These are phyloP conservation scores for Pilaira anomala DNA, from an alignment of 192 early-diverging fungal species.

Conservation along the genomic window DNA sequence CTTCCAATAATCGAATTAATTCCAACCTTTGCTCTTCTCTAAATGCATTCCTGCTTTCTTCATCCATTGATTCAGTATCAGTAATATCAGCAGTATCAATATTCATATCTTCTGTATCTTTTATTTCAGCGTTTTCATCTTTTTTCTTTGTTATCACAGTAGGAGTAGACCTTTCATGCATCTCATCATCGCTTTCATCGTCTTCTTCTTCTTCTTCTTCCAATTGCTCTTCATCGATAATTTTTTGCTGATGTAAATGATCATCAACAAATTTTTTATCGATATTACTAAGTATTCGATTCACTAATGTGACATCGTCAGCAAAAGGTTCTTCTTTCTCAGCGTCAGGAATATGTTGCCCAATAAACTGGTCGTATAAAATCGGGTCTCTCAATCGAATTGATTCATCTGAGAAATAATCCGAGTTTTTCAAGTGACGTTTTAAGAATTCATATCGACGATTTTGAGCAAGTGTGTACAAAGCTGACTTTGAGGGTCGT, in stretches of 20 bases:
- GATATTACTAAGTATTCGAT: constrained; percentile 35
- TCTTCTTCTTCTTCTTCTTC: constrained; percentile 43
- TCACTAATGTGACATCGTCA: constrained; percentile 31
- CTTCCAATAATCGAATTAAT: constrained; percentile 39
- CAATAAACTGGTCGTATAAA: constrained; percentile 43
- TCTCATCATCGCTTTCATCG: constrained; percentile 5
- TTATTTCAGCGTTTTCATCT: constrained; percentile 22
- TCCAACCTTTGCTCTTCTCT: constrained; percentile 30
- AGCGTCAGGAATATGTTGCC: constrained; percentile 34
- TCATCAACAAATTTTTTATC: constrained; percentile 33
- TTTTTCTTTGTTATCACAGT: constrained; percentile 26
- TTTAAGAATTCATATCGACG: constrained; percentile 38
- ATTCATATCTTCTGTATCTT: constrained; percentile 5
- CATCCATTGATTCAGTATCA: constrained; percentile 1
- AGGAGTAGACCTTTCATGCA: background rate
- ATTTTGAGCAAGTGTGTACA: constrained; percentile 31
- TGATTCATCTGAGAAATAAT: constrained; percentile 40
- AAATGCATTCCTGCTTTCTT: constrained; percentile 10
- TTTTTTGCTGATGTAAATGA: constrained; percentile 18
- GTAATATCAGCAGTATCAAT: background rate
- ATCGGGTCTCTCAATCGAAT: constrained; percentile 40
- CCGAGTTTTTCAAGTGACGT: constrained; percentile 22
- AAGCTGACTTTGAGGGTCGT: constrained; percentile 3
- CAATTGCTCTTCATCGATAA: constrained; percentile 34
- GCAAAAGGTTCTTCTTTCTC: constrained; percentile 27